Base-by-base conservation (phyloP, 2,329 filamentous ascomycete genomes). In the Xylariaceae sp. region DNA sequence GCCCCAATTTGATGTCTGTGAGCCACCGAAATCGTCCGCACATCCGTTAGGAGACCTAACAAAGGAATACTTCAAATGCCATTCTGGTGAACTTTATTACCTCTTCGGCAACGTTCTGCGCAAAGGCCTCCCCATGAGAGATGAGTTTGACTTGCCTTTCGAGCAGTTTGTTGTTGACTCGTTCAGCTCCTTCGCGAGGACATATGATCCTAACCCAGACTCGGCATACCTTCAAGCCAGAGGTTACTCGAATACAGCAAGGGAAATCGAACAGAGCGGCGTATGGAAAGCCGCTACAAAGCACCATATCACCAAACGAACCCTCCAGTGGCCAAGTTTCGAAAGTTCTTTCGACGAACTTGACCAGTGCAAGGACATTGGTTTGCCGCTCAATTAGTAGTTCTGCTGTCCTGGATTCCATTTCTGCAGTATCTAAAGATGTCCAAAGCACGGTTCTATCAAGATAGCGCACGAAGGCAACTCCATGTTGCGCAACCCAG, bases 81-180 rank as follows among this genome's bases (percentile, higher is more conserved):
- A 84, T 61, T 81, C 79, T 15, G 76, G 79, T 0, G 81, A 84
- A 65, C 61, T 79, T 42, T 74, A 73, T 56, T 80, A 76, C 67
- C 69, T 80, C 0, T 82, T 82, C 62, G 79, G 79, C 2, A 82
- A 76, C 53, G 53, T 80, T 26, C 65, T 67, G 0, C 67, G 72
- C 3, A 67, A 73, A 54, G 70, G 69, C 1, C 61, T 72, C 6
- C 71, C 74, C 0, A 67, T 77, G 51, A 72, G 80, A 8, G 79
- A 84, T 53, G 71, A 68, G 0, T 54, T 59, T n/a, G 72, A 75
- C 52, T 47, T 71, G 22, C 64, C 65, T 8, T 73, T 74, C 51
- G 60, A 67, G 62, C 70, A 69, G 55, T 64, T 66, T 32, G 60
- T 71, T 15, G 63, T 78, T 19, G 80, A 84, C 61, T 63, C 76